Evolutionary conservation across 1,284 basidiomycete species (phyloP).

Genomic region (Papiliotrema laurentii): DNA sequence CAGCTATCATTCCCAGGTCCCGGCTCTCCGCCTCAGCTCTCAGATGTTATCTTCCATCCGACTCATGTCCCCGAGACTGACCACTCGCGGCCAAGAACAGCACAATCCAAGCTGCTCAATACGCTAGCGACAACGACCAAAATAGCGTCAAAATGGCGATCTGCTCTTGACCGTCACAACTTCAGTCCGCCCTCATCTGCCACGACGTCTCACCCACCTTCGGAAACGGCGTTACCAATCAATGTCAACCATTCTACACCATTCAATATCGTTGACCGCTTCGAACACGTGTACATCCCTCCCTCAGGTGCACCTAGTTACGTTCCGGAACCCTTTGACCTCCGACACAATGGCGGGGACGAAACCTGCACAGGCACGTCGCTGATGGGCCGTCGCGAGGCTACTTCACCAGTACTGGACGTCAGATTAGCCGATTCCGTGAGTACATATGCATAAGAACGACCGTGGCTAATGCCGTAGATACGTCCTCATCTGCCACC

Average conservation of each 20-base stretch:
- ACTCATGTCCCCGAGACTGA: conserved; percentile 2
- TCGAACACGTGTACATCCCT: conserved; percentile 55
- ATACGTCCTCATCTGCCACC: conserved; percentile 71
- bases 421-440: no score
- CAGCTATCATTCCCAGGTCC: conserved; percentile 23
- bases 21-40: conserved; percentile 33
- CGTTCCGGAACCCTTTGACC: conserved; percentile 30
- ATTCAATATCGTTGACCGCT: conserved; percentile 29
- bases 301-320: conserved; percentile 77
- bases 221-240: conserved; percentile 32
- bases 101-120: conserved; percentile 19
- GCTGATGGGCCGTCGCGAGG: conserved; percentile 55
- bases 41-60: conserved; percentile 36
- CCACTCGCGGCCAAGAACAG: conserved; percentile 7
- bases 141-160: conserved; percentile 38
- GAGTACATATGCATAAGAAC: no score
- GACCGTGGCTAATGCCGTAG: no score
- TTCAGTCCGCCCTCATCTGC: conserved; percentile 5
- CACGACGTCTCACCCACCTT: not conserved
- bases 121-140: conserved; percentile 28
- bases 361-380: conserved; percentile 40
- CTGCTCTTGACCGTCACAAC: conserved; percentile 21
- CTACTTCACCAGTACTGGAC: conserved; percentile 59
- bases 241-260: conserved; percentile 42
- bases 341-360: conserved; percentile 37